Evolutionary conservation across 2,329 filamentous ascomycete species (phyloP).

Genomic region (Colletotrichum truncatum): DNA sequence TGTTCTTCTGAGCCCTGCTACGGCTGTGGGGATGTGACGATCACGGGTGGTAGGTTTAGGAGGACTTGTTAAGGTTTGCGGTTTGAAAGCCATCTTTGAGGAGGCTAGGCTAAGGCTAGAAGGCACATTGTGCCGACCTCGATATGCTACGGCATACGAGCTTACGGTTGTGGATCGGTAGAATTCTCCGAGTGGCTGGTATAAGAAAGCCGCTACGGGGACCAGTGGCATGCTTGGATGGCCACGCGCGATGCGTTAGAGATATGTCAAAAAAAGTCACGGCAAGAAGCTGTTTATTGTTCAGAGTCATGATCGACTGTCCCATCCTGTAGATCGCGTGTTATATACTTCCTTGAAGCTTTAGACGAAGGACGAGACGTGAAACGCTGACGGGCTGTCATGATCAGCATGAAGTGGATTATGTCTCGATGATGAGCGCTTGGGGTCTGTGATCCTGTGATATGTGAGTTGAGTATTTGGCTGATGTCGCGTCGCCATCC

Average conservation of each 20-base stretch:
- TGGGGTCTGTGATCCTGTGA: not conserved
- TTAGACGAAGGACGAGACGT: not conserved
- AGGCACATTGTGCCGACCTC: not conserved
- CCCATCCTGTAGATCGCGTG: not conserved
- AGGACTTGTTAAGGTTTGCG: not conserved
- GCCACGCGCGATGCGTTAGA: no score
- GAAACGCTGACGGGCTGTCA: slow-evolving; percentile 15
- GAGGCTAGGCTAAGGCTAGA: not conserved
- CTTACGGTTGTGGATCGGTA: not conserved
- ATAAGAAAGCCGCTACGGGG: no score
- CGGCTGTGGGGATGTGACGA: not conserved
- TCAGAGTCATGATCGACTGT: not conserved
- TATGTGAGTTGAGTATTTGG: not conserved
- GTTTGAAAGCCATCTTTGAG: no score
- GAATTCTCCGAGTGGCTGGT: not conserved
- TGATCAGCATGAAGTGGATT: not conserved
- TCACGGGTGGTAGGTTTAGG: not conserved
- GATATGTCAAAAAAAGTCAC: not conserved
- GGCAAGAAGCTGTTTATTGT: not conserved
- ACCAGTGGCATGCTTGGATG: no score
- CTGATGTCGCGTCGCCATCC: not conserved
- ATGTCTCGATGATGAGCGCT: not conserved
- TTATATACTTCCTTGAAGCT: not conserved
- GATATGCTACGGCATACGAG: no score
- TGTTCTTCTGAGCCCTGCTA: slow-evolving; percentile 72